These are phyloP conservation scores for Penicillium sp. DNA, from an alignment of 2,329 filamentous ascomycete species.

Conservation along the genomic window DNA sequence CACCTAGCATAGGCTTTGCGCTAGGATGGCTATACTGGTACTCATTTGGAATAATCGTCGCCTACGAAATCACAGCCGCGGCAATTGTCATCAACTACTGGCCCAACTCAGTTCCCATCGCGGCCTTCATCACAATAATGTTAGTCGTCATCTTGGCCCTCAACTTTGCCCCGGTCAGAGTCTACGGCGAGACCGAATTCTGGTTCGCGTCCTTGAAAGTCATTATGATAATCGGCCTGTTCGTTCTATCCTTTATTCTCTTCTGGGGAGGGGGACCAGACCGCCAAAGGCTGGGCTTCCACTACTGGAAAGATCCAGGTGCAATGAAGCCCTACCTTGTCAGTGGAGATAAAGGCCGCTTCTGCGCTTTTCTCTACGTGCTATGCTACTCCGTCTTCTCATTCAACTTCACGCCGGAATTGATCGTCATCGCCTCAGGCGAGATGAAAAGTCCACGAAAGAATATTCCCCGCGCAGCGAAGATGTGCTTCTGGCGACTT, in stretches of 20 bases:
- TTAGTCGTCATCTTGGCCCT: slow-evolving; percentile 7
- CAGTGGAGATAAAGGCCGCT: slow-evolving; percentile 36
- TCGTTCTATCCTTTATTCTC: slow-evolving; percentile 15
- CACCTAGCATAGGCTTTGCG: slow-evolving; percentile 45
- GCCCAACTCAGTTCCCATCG: slow-evolving; percentile 24
- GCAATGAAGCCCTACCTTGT: slow-evolving; percentile 51
- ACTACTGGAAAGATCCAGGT: slow-evolving; percentile 63
- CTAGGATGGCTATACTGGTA: slow-evolving; percentile 58
- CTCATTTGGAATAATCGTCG: slow-evolving; percentile 59
- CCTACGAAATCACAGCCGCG: slow-evolving; percentile 59
- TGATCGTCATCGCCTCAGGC: slow-evolving; percentile 72
- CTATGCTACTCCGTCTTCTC: slow-evolving; percentile 59
- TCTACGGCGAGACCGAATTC: slow-evolving; percentile 38
- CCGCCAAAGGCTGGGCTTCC: slow-evolving; percentile 59
- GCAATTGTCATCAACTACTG: slow-evolving; percentile 63
- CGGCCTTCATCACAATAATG: slow-evolving; percentile 8
- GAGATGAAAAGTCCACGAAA: slow-evolving; percentile 75
- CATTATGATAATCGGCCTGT: slow-evolving; percentile 52
- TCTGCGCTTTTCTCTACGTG: not conserved
- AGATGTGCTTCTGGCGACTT: not conserved
- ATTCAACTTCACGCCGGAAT: slow-evolving; percentile 71
- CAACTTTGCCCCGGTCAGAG: slow-evolving; percentile 8
- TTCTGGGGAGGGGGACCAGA: slow-evolving; percentile 32
- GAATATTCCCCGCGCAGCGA: slow-evolving; percentile 56
- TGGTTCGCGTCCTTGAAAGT: slow-evolving; percentile 63